These are phyloP conservation scores for Trichoderma sp. DNA, from an alignment of 2,329 filamentous ascomycete species.

Conservation along the genomic window DNA sequence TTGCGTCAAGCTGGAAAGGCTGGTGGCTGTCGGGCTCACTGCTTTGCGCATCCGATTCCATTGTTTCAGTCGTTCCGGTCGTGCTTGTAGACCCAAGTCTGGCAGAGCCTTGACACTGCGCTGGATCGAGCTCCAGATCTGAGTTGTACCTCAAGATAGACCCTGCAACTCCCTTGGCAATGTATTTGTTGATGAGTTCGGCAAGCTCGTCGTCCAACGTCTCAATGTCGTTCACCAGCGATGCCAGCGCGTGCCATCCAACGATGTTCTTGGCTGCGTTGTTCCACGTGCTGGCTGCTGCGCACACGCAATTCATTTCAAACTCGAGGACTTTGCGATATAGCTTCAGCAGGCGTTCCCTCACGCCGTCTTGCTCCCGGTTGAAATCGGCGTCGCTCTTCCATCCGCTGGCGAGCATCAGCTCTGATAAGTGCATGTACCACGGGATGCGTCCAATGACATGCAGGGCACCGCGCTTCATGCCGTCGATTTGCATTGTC, in stretches of 20 bases:
- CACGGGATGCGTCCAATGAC: conserved; percentile 42
- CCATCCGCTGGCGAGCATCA: conserved; percentile 36
- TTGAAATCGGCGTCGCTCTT: conserved; percentile 35
- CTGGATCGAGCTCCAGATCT: conserved; percentile 26
- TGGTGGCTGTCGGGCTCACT: not conserved
- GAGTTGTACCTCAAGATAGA: conserved; percentile 30
- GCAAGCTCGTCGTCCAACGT: conserved; percentile 37
- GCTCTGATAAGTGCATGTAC: conserved; percentile 41
- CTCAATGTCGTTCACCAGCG: conserved; percentile 36
- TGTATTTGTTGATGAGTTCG: conserved; percentile 33
- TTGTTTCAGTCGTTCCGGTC: not conserved
- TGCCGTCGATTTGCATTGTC: conserved; percentile 40
- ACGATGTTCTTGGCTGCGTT: conserved; percentile 44
- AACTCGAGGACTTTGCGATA: conserved; percentile 44
- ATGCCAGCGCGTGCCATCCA: conserved; percentile 40
- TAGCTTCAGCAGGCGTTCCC: conserved; percentile 36
- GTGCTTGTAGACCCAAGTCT: not conserved
- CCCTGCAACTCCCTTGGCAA: conserved; percentile 30
- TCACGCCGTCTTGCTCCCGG: conserved; percentile 31
- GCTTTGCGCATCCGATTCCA: not conserved
- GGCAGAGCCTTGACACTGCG: not conserved
- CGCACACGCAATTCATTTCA: conserved; percentile 48
- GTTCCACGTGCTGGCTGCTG: conserved; percentile 45
- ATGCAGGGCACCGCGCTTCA: conserved; percentile 40
- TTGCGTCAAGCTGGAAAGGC: not conserved